Evolutionary conservation across 2,329 filamentous ascomycete genomes (phyloP), one percentile per base, ranked within the genome.

Genomic region (Lachnellula arida): DNA sequence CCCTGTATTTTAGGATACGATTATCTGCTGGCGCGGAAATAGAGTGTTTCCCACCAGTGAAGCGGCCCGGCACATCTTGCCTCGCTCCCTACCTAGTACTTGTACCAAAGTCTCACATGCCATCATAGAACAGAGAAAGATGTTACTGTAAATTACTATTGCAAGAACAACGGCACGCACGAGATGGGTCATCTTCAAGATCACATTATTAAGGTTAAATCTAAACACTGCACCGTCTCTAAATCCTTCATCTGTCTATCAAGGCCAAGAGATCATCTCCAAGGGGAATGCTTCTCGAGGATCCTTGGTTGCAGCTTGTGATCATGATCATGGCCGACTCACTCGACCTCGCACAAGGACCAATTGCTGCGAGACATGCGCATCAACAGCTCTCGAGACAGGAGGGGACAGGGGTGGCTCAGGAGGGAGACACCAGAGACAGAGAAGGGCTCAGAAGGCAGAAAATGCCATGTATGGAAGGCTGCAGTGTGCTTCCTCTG

Each of bases 401-500:
- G 35, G 39, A 32, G 11, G 23, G 23, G 39, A 44, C 35, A 28
- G 49, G 49, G 23, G 49, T 22, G 40, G 49, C 37, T 43, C 23
- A 51, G 32, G 15, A 19, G 39, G 17, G 17, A 42, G 47, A 22
- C 28, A 19, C 28, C 51, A 53, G 47, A 51, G 40, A 40, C 22
- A 55, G 37, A 42, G 34, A 52, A 19, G 19, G 34, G 17, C 54
- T 50, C n/a, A 39, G 51, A n/a, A 53, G 42, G 51, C 46, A 34
- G 34, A 22, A 12, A 51, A 53, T 51, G 55, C 50, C 50, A 57
- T 63, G 63, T 57, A 64, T 68, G 56, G 66, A 68, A 68, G 63
- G 59, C 63, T 68, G 65, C 64, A 64, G 57, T 57, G 63, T 57
- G 60, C 64, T 65, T 68, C 65, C 55, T 59, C 57, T 62, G 63